These are phyloP conservation scores for Serendipita sp. DNA, from an alignment of 768 basidiomycete species.

Conservation along the genomic window DNA sequence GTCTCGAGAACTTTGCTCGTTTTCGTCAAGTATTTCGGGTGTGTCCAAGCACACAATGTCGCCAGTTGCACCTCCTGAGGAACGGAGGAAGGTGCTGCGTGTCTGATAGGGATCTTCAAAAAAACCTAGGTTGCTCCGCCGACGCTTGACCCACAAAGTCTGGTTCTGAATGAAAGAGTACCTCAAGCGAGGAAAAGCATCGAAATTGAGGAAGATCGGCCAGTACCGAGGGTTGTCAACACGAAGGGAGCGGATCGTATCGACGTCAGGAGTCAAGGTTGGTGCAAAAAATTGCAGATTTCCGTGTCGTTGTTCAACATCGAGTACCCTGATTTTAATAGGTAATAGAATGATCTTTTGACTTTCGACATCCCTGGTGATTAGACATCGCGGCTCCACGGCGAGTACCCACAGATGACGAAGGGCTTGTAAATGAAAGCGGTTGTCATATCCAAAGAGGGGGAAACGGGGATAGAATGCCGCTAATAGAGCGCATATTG, in stretches of 20 bases:
- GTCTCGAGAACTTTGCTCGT: conserved; percentile 52
- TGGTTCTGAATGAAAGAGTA: conserved; percentile 55
- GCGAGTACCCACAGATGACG: conserved; percentile 95
- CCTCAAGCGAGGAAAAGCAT: conserved; percentile 48
- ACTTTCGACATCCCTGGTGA: conserved; percentile 85
- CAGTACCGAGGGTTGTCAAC: conserved; percentile 93
- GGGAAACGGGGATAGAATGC: conserved; percentile 89
- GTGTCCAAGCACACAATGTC: conserved; percentile 78
- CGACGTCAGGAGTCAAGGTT: conserved; percentile 80
- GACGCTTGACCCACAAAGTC: conserved; percentile 81
- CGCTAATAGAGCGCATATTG: conserved; percentile 75
- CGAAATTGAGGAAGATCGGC: conserved; percentile 75
- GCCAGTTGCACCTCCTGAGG: conserved; percentile 59
- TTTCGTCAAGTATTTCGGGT: conserved; percentile 52
- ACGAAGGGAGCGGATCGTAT: conserved; percentile 61
- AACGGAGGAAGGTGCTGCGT: conserved; percentile 75
- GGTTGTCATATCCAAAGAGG: conserved; percentile 66
- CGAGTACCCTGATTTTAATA: conserved; percentile 67
- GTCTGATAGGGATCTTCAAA: conserved; percentile 89
- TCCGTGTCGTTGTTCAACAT: conserved; percentile 38
- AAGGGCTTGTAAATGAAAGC: conserved; percentile 78
- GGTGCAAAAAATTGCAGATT: conserved; percentile 76
- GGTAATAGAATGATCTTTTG: conserved; percentile 84
- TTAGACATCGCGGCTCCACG: conserved; percentile 81
- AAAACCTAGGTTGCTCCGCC: conserved; percentile 85